Conservation (phyloP, 176 grass and related monocot genomes). For the Luzula sylvatica region DNA sequence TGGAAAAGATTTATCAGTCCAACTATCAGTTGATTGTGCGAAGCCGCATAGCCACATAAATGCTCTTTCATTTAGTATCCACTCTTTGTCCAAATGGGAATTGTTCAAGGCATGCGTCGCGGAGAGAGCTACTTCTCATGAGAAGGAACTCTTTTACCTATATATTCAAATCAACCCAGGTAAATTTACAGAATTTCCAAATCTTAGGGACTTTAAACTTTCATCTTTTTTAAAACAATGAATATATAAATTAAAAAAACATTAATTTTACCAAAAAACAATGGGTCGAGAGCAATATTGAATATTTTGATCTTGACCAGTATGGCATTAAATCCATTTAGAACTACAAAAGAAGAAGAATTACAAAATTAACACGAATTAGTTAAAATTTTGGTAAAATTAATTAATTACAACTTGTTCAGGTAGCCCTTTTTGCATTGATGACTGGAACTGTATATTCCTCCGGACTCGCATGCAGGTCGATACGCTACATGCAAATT, state of each 20-base stretch:
- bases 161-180: slow-evolving; percentile 42
- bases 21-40: slow-evolving; percentile 34
- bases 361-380: too few species aligned
- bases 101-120: slow-evolving; percentile 58
- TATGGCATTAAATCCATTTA: too few species aligned
- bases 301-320: too few species aligned
- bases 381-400: too few species aligned
- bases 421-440: slow-evolving; percentile 40
- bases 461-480: slow-evolving; percentile 40
- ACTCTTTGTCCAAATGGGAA: slow-evolving; percentile 54
- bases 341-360: too few species aligned
- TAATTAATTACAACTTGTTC: too few species aligned
- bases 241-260: too few species aligned
- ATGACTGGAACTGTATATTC: slow-evolving; percentile 68
- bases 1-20: slow-evolving; percentile 26
- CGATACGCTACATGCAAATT: slow-evolving; percentile 43
- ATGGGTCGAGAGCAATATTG: too few species aligned
- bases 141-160: slow-evolving; percentile 58
- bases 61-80: slow-evolving; percentile 52
- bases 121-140: slow-evolving; percentile 64
- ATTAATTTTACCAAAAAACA: too few species aligned
- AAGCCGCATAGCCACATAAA: slow-evolving; percentile 28
- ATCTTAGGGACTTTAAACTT: too few species aligned
- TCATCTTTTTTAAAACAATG: too few species aligned
- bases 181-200: not conserved